A percentile compares a stretch with the other conserved stretches of the same genome.
These are phyloP conservation scores for Boletellus ananiceps DNA, from an alignment of 768 basidiomycete species.

Conservation along the genomic window DNA sequence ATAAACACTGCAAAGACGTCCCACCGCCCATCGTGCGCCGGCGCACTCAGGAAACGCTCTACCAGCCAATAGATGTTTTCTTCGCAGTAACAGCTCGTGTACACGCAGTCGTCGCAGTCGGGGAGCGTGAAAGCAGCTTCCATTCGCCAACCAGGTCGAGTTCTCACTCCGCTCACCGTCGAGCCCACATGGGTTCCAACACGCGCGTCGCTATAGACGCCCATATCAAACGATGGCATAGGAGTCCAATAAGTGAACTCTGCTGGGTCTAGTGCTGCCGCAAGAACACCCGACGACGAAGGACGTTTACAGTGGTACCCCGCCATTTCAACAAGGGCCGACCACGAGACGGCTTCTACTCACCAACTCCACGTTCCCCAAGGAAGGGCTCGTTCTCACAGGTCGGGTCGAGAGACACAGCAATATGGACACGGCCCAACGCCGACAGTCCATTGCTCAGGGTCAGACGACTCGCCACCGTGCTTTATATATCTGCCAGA, in stretches of 20 bases:
- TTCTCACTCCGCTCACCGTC: conserved; percentile 22
- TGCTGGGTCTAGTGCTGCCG: conserved; percentile 2
- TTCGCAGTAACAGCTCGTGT: conserved; percentile 66
- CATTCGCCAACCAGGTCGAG: neutral
- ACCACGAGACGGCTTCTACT: conserved; percentile 6
- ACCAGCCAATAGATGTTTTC: conserved; percentile 67
- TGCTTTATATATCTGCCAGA: neutral
- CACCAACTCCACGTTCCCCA: neutral
- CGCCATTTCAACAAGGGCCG: neutral
- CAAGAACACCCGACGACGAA: neutral
- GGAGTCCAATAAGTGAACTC: conserved; percentile 4
- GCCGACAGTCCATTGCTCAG: neutral
- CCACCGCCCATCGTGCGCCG: conserved; percentile 36
- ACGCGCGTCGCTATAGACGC: neutral
- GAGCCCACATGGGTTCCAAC: neutral
- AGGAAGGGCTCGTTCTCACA: conserved; percentile 4
- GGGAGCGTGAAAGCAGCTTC: conserved; percentile 21
- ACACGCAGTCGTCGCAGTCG: conserved; percentile 30
- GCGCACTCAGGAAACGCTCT: conserved; percentile 35
- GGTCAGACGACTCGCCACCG: conserved; percentile 3
- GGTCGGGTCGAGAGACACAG: conserved; percentile 2
- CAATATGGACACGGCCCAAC: neutral
- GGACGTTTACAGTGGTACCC: neutral
- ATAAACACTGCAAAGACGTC: conserved; percentile 56
- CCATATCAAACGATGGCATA: neutral